These are phyloP conservation scores for Cryptococcus sp. DNA, from an alignment of 1,284 basidiomycete genomes.

Conservation along the genomic window DNA sequence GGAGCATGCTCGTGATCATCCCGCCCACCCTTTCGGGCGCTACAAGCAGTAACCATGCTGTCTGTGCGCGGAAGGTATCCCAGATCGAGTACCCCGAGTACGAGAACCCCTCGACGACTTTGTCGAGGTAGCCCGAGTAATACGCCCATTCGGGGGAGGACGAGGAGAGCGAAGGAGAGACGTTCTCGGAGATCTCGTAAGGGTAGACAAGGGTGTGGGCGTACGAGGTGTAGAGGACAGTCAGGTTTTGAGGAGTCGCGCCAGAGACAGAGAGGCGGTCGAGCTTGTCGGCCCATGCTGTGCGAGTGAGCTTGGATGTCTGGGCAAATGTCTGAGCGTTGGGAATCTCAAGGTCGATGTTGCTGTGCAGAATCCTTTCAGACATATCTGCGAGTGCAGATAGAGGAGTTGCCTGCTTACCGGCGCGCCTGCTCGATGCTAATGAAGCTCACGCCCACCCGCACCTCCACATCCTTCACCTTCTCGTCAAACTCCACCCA, in stretches of 20 bases:
- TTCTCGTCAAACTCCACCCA: constrained; percentile 57
- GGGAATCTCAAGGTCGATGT: constrained; percentile 54
- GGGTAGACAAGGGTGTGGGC: constrained; percentile 60
- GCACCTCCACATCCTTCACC: constrained; percentile 56
- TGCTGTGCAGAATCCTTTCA: constrained; percentile 50
- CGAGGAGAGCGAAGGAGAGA: constrained; percentile 3
- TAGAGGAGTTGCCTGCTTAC: constrained; percentile 52
- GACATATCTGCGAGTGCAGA: neutral
- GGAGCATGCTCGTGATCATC: constrained; percentile 75
- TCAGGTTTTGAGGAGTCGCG: constrained; percentile 39
- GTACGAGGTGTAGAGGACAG: constrained; percentile 34
- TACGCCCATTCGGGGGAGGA: constrained; percentile 54
- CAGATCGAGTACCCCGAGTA: constrained; percentile 82
- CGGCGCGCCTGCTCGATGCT: constrained; percentile 66
- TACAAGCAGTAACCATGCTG: constrained; percentile 72
- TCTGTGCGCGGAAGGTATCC: constrained; percentile 77
- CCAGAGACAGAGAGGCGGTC: constrained; percentile 62
- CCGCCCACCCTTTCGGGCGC: constrained; percentile 69
- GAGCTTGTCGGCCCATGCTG: constrained; percentile 68
- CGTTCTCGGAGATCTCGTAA: constrained; percentile 67
- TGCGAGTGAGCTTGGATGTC: constrained; percentile 60
- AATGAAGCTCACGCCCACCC: constrained; percentile 74
- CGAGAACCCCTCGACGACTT: constrained; percentile 61
- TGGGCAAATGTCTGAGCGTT: constrained; percentile 58
- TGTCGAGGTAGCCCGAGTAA: constrained; percentile 58